Evolutionary conservation across 306 rosid genomes (phyloP).

Genomic region (Prunus kanzakura): DNA sequence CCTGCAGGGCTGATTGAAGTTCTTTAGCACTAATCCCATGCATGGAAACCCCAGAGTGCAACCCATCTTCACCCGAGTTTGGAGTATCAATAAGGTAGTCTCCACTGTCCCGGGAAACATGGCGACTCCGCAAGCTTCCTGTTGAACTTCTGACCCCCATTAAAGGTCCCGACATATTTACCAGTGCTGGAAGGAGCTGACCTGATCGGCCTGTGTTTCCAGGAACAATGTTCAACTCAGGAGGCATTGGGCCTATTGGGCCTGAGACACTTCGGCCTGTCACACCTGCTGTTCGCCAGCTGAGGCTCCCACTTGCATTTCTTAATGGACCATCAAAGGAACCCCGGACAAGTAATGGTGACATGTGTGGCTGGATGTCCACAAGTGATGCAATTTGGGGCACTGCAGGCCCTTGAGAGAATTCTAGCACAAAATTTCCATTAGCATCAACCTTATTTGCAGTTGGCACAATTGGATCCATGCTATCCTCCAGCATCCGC

Average conservation of each 20-base stretch:
- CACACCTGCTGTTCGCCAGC: slow-evolving; percentile 97
- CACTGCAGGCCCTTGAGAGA: slow-evolving; percentile 93
- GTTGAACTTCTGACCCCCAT: slow-evolving; percentile 99
- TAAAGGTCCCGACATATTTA: slow-evolving; percentile 97
- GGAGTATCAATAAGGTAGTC: slow-evolving; percentile 98
- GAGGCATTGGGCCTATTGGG: slow-evolving; percentile 97
- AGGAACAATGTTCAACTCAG: slow-evolving; percentile 83
- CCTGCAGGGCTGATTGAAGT: slow-evolving; percentile 97
- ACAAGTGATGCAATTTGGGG: slow-evolving; percentile 83
- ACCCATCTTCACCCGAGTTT: slow-evolving; percentile 94
- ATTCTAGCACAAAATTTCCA: slow-evolving; percentile 87
- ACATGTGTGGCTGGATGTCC: slow-evolving; percentile 98
- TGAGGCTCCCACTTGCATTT: slow-evolving; percentile 96
- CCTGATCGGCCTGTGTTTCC: slow-evolving; percentile 89
- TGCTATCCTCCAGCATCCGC: slow-evolving; percentile 89
- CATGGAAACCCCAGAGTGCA: slow-evolving; percentile 54
- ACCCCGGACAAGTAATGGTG: slow-evolving; percentile 98
- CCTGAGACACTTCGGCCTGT: slow-evolving; percentile 97
- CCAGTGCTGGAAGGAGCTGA: slow-evolving; percentile 89
- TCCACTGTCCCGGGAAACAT: slow-evolving; percentile 97
- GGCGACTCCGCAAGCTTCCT: slow-evolving; percentile 93
- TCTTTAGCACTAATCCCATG: slow-evolving; percentile 92
- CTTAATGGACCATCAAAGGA: slow-evolving; percentile 97
- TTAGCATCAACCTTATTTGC: slow-evolving; percentile 66
- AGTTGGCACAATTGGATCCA: slow-evolving; percentile 62